Evolutionary conservation across 2,329 filamentous ascomycete species (phyloP), one percentile per base, ranked within the genome.

Genomic region (Colletotrichum noveboracense): DNA sequence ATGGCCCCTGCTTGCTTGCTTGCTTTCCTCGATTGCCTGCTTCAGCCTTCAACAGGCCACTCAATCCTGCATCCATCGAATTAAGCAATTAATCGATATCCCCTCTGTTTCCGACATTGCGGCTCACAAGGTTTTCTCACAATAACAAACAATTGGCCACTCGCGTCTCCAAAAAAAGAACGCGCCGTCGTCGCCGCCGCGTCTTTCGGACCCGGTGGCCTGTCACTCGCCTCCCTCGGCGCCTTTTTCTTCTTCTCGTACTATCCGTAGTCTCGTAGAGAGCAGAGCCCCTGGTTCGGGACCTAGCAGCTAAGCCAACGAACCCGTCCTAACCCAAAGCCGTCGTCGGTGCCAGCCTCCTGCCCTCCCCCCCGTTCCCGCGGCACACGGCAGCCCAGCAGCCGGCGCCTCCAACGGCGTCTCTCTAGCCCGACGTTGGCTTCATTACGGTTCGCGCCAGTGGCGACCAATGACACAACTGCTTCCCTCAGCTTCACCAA

Each of bases 391-490:
- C 70, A 73, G 70, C 70, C 69, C 21, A 75, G 58, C 8, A 64
- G 48, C 43, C 64, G 70, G 70, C 70, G 58, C 38, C 30, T 34
- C 18, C 70, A 73, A 74, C 65, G 65, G 65, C 70, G 70, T 55
- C 65, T 48, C 64, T 38, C 65, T 76, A 76, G 74, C 34, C 70
- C 74, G 74, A 66, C 74, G 69, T 55, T 76, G 74, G 74, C 64
- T 32, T 74, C 28, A 69, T 73, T 69, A 52, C 64, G 64, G 34
- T 52, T 64, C 70, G 74, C 74, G 65, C 70, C 74, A 76, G 74
- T 76, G 74, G 74, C 74, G 48, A 65, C 65, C 74, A 69, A 76
- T 76, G 65, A 74, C 70, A 76, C 65, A 76, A 61, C 62, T 43
- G 13, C 70, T 52, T 13, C n/a, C 64, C 56, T 58, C 38, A 32